phyloP scores from a whole-genome alignment of 2,329 filamentous ascomycete genomes.

The Fusarium circinatum region DNA sequence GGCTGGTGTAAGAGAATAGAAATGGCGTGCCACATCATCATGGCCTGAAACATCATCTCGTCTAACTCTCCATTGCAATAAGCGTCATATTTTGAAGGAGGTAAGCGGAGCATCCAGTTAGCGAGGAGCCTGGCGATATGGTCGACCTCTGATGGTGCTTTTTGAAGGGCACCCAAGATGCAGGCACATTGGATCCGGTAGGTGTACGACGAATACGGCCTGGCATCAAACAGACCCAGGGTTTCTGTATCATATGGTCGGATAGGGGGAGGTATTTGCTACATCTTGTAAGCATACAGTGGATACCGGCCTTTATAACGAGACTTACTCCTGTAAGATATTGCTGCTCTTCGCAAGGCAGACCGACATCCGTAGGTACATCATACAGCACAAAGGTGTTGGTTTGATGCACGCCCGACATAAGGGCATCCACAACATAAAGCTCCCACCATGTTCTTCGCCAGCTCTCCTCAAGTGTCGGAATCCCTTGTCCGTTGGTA shows the following conservation, averaged over 20 bases:
- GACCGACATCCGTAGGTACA: neutral
- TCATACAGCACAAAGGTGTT: neutral
- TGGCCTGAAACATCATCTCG: slow-evolving; percentile 11
- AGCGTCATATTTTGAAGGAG: neutral
- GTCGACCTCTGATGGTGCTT: neutral
- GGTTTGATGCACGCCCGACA: slow-evolving; percentile 7
- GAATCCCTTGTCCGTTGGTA: neutral
- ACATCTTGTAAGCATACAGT: neutral
- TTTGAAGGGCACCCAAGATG: neutral
- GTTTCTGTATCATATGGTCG: neutral
- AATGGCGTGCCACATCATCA: slow-evolving; percentile 13
- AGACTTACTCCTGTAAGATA: neutral
- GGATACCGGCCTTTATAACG: neutral
- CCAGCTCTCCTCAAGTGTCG: slow-evolving; percentile 4
- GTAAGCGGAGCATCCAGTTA: slow-evolving; percentile 10
- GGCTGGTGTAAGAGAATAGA: slow-evolving; percentile 1
- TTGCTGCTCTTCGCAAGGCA: neutral
- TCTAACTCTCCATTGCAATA: neutral
- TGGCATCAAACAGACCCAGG: neutral
- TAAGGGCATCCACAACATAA: slow-evolving; percentile 4
- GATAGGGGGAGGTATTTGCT: neutral
- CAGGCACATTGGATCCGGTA: slow-evolving; percentile 7
- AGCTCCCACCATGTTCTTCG: slow-evolving; percentile 15
- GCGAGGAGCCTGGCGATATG: neutral
- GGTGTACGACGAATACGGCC: neutral